A percentile compares a stretch with the other conserved stretches of the same genome.
Evolutionary conservation across 75 land plant genomes (phyloP).

Genomic region (Selaginella moellendorffii): DNA sequence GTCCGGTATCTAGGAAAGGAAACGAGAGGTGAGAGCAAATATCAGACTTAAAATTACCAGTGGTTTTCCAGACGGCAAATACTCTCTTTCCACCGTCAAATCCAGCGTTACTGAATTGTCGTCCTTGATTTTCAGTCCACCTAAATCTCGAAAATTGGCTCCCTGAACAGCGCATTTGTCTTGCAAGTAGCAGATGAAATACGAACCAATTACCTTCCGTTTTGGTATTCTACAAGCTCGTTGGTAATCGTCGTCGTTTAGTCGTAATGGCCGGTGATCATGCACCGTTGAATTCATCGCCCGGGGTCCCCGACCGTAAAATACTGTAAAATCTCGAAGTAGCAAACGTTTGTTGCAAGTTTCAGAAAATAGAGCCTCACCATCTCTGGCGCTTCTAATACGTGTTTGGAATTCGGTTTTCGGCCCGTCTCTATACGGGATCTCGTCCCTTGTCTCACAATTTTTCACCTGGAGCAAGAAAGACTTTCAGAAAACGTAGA

Average conservation of each 20-base stretch:
- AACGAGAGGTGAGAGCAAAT: not conserved
- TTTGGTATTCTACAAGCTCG: slow-evolving; percentile 60
- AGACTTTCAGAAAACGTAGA: not conserved
- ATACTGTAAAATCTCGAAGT: no score
- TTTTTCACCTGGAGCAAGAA: slow-evolving; percentile 37
- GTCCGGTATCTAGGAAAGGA: slow-evolving; percentile 45
- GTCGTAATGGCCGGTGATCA: slow-evolving; percentile 56
- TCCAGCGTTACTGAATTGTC: slow-evolving; percentile 44
- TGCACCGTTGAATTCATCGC: slow-evolving; percentile 23
- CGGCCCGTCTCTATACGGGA: slow-evolving; percentile 46
- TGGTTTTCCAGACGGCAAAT: slow-evolving; percentile 60
- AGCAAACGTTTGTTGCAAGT: no score
- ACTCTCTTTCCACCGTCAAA: slow-evolving; percentile 32
- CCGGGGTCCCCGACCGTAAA: no score
- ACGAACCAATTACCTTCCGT: slow-evolving; percentile 33
- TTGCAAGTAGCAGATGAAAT: not conserved
- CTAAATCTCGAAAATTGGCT: slow-evolving; percentile 68
- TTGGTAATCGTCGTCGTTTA: slow-evolving; percentile 60
- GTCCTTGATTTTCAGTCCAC: slow-evolving; percentile 43
- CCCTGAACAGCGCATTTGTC: slow-evolving; percentile 31
- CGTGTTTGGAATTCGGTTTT: slow-evolving; percentile 62
- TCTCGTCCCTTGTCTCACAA: slow-evolving; percentile 49
- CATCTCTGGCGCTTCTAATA: slow-evolving; percentile 46
- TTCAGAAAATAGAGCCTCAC: slow-evolving; percentile 17
- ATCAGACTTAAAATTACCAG: slow-evolving; percentile 27